A percentile compares a stretch with the other conserved stretches of the same genome.
Evolutionary conservation across 805 yeast species (phyloP).

Genomic region (Jamesozyma spencerorum): DNA sequence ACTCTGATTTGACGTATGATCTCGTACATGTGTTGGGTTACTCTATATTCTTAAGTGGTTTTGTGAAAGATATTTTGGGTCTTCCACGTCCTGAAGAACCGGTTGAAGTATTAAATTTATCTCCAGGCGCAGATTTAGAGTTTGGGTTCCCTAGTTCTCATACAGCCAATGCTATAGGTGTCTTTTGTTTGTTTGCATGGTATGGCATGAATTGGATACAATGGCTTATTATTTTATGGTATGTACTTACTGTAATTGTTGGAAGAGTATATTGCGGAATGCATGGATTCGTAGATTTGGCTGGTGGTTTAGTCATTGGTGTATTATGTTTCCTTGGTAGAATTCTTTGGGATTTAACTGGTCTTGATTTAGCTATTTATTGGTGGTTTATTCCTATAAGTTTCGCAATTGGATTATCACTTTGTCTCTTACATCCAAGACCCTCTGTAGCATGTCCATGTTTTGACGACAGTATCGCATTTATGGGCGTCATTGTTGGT

Average conservation of each 20-base stretch:
- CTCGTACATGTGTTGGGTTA: constrained; percentile 55
- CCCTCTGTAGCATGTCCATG: constrained; percentile 96
- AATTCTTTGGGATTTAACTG: constrained; percentile 8
- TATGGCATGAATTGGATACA: neutral
- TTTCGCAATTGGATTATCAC: constrained; percentile 34
- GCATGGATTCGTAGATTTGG: constrained; percentile 85
- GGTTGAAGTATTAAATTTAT: too few relatives aligned
- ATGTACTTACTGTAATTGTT: constrained; percentile 43
- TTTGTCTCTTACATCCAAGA: constrained; percentile 63
- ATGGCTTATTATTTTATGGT: neutral
- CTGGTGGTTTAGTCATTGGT: constrained; percentile 61
- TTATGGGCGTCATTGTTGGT: constrained; percentile 80
- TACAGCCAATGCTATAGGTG: constrained; percentile 88
- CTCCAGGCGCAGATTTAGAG: constrained; percentile 59
- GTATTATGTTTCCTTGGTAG: constrained; percentile 41
- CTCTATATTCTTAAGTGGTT: constrained; percentile 60
- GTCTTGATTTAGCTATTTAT: constrained; percentile 24
- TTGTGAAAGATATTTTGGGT: constrained; percentile 74
- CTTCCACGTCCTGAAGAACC: constrained; percentile 90
- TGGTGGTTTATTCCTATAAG: constrained; percentile 31
- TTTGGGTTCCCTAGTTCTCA: constrained; percentile 94
- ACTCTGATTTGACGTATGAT: constrained; percentile 48
- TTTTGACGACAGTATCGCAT: constrained; percentile 89
- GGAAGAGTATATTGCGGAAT: constrained; percentile 94
- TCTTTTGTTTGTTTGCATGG: constrained; percentile 42